A percentile compares a stretch with the other conserved stretches of the same genome.
Evolutionary conservation across 2,329 filamentous ascomycete species (phyloP).

Genomic region (Orbilia blumenaviensis): DNA sequence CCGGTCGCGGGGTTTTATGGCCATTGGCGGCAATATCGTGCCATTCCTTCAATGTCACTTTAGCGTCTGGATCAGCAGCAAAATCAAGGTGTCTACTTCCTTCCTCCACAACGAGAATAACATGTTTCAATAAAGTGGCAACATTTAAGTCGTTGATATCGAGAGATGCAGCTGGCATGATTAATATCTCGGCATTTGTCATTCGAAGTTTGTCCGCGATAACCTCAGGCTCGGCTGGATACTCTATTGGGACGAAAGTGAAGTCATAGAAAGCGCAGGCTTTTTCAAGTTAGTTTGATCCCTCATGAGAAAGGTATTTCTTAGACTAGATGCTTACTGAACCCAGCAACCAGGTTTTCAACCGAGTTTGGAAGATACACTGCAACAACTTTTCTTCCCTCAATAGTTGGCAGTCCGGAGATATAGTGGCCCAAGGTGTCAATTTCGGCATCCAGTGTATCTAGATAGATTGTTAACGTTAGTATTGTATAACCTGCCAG

Average conservation of each 20-base stretch:
- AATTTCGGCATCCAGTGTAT: conserved; percentile 83
- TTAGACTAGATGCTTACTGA: conserved; percentile 66
- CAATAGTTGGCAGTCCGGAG: conserved; percentile 60
- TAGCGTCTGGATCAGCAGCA: conserved; percentile 65
- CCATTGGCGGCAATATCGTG: conserved; percentile 76
- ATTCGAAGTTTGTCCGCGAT: conserved; percentile 77
- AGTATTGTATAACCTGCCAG: conserved; percentile 13
- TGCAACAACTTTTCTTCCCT: conserved; percentile 72
- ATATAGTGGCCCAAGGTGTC: conserved; percentile 83
- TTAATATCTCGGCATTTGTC: conserved; percentile 79
- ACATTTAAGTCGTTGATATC: conserved; percentile 78
- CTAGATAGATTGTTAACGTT: conserved; percentile 60
- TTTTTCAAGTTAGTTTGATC: conserved; percentile 57
- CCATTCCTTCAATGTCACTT: conserved; percentile 87
- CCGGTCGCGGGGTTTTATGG: conserved; percentile 72
- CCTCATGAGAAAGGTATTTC: neutral
- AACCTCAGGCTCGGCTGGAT: conserved; percentile 72
- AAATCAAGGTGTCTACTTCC: conserved; percentile 94
- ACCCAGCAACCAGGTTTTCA: conserved; percentile 82
- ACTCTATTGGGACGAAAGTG: conserved; percentile 84
- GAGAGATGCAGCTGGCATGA: conserved; percentile 86
- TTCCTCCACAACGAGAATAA: conserved; percentile 92
- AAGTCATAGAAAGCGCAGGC: conserved; percentile 90
- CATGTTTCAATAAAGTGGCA: conserved; percentile 76
- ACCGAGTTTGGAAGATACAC: conserved; percentile 93